Evolutionary conservation across 208 protist species (phyloP).

Genomic region (Acanthamoeba triangularis): DNA sequence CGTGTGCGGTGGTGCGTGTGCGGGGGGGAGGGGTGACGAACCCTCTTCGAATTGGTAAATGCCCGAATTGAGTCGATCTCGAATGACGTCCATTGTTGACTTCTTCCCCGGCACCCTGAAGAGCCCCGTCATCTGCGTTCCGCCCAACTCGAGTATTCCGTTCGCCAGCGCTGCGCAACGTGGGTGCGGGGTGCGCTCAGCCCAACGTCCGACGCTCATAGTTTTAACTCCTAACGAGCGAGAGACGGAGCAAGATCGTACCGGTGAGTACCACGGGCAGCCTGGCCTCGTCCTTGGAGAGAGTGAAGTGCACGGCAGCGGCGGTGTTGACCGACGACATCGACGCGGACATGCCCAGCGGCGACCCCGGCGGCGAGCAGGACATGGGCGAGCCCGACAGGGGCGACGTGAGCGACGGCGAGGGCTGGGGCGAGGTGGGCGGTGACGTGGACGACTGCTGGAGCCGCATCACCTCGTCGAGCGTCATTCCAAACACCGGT

Average conservation of each 20-base stretch:
- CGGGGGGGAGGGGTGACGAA: not conserved
- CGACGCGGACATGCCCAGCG: too few relatives aligned
- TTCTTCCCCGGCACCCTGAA: constrained; percentile 53
- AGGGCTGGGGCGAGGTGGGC: not conserved
- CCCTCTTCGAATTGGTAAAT: constrained; percentile 52
- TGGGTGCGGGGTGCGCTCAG: not conserved
- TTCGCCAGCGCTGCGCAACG: not conserved
- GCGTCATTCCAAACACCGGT: constrained; percentile 11
- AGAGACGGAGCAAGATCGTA: not conserved
- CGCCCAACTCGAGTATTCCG: constrained; percentile 13
- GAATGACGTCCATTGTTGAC: constrained; percentile 33
- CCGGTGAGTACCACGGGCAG: constrained; percentile 32
- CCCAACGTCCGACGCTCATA: too few relatives aligned
- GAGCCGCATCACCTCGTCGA: constrained; percentile 34
- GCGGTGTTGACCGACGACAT: not conserved
- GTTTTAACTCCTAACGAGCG: not conserved
- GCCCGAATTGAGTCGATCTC: constrained; percentile 21
- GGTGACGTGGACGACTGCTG: constrained; percentile 5
- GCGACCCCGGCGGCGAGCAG: not conserved
- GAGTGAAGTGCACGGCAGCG: not conserved
- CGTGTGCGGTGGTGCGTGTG: too few relatives aligned
- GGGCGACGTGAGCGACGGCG: constrained; percentile 32
- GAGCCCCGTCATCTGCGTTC: constrained; percentile 12
- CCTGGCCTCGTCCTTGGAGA: constrained; percentile 13
- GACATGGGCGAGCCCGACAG: constrained; percentile 39